These are phyloP conservation scores for Coniella lustricola DNA, from an alignment of 2,329 filamentous ascomycete genomes.

Conservation along the genomic window DNA sequence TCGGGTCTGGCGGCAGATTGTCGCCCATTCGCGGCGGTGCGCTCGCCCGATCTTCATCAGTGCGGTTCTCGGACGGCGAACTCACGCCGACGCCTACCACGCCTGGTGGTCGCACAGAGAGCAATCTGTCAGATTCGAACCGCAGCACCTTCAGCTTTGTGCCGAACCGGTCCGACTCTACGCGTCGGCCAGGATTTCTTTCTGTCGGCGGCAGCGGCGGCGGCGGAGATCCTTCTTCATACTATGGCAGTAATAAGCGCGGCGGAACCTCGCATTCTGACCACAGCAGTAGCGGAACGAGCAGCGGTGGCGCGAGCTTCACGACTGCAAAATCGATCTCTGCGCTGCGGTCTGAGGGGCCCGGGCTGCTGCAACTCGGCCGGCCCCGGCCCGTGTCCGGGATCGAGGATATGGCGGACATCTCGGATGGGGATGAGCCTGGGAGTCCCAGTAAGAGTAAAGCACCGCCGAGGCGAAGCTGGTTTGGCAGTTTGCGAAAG, in stretches of 20 bases:
- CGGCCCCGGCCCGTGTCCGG: conserved; percentile 9
- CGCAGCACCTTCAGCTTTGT: conserved; percentile 37
- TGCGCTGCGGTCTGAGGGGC: conserved; percentile 46
- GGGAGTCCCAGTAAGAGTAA: conserved; percentile 53
- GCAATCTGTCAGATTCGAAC: conserved; percentile 49
- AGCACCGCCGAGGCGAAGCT: conserved; percentile 47
- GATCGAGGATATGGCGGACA: conserved; percentile 13
- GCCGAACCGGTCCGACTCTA: conserved; percentile 26
- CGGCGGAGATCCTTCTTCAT: too few species aligned
- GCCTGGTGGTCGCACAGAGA: conserved; percentile 37
- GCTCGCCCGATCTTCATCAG: conserved; percentile 19
- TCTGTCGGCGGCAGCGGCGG: too few species aligned
- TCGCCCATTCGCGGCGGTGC: conserved; percentile 31
- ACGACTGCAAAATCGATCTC: conserved; percentile 48
- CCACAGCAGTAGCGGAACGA: conserved; percentile 32
- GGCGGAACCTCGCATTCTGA: conserved; percentile 19
- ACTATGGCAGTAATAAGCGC: conserved; percentile 1
- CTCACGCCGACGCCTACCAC: background rate
- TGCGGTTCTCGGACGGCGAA: conserved; percentile 19
- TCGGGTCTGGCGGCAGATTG: conserved; percentile 21
- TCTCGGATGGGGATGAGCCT: conserved; percentile 31
- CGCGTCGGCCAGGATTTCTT: too few species aligned
- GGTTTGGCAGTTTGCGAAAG: conserved; percentile 62
- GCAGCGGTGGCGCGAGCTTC: conserved; percentile 26
- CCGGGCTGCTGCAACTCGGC: conserved; percentile 35